Conservation (phyloP, 257 asterid species). For the Solanum chaucha region DNA sequence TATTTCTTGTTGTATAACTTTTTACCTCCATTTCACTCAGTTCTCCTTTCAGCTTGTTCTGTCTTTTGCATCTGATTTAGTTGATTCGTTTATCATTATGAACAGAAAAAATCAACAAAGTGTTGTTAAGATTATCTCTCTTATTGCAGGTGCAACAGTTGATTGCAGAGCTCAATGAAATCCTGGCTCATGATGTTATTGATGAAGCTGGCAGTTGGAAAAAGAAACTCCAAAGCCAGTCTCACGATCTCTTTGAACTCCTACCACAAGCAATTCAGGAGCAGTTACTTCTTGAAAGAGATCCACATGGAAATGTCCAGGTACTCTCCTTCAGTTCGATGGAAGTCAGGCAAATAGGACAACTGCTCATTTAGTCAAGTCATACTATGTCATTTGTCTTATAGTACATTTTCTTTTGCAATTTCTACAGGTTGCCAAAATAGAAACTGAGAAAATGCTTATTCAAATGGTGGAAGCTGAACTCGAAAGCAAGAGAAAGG, state of each 20-base stretch:
- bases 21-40: neutral
- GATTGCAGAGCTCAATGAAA: constrained; percentile 87
- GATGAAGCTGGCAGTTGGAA: constrained; percentile 96
- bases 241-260: constrained; percentile 65
- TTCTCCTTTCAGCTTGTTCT: neutral
- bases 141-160: constrained; percentile 76
- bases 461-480: constrained; percentile 98
- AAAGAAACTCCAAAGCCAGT: constrained; percentile 61
- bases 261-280: constrained; percentile 86
- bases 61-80: neutral
- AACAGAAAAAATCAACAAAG: neutral
- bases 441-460: constrained; percentile 94
- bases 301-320: constrained; percentile 99
- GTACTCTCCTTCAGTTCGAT: constrained; percentile 10
- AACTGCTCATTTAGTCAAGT: neutral
- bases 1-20: neutral
- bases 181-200: constrained; percentile 80
- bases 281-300: constrained; percentile 95
- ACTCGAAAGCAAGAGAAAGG: constrained; percentile 57
- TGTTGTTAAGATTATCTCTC: neutral
- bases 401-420: neutral
- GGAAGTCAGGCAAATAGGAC: neutral
- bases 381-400: neutral
- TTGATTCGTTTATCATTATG: neutral
- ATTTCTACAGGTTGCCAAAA: constrained; percentile 73